Base-by-base conservation (phyloP, 495 filamentous ascomycete genomes). In the Thozetella sp. region DNA sequence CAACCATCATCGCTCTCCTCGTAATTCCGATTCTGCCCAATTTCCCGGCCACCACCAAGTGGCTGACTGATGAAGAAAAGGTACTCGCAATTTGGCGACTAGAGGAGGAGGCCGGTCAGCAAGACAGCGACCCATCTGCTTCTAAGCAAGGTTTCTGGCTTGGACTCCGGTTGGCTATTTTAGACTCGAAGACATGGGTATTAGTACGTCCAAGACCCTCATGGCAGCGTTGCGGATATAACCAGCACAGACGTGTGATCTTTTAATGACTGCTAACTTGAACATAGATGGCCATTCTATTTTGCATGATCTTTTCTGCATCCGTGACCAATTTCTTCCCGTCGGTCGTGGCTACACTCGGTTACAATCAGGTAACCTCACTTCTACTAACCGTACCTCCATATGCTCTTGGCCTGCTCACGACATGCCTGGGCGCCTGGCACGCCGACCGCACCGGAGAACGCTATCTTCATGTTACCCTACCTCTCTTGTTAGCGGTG, bases 381-480 rank as follows among this genome's bases (percentile, higher is more conserved):
- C 84, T 93, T 6, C 82, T 92, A 3, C 83, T 95, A 55, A 92
- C 88, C 52, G 86, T 87, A 0, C 91, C 91, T 0, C 88, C 88
- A 11, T 90, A 89, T 73, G 81, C 81, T 4, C 79, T 93, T 22
- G 83, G 86, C 34, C 87, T 92, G 24, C 78, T 92, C 22, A 82
- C 83, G 20, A 85, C 89, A 25, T 87, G 91, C 60, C 22, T 80
- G 25, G 92, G 92, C 63, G 83, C 88, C 26, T 91, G 87, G 83
- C 87, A 92, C 69, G 86, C 90, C 3, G 91, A 94, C 71, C 80
- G 82, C 43, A 88, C 83, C 0, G 86, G 88, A 27, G 89, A 94
- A 61, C 76, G 75, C 55, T 94, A 89, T 73, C 87, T 83, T 66
- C 91, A 93, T 72, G 84, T 94, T 63, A 80, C 77, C 0, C 66